phyloP scores from a whole-genome alignment of 2,329 filamentous ascomycete genomes.

The Pseudocercospora ulei region DNA sequence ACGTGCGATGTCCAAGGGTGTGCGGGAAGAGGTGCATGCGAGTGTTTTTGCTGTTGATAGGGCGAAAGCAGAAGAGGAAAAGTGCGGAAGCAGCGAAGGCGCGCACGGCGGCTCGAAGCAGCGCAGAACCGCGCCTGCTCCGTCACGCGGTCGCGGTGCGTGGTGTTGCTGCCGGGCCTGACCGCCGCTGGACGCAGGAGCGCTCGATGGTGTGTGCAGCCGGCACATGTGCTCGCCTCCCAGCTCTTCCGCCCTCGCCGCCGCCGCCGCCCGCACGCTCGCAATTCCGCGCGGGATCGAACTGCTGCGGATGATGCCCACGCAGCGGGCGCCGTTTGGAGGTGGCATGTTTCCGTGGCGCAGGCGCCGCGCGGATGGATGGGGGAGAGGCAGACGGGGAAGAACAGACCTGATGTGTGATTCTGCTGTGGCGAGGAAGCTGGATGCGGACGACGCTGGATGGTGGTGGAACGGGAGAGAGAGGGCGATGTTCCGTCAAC shows the following conservation, averaged over 20 bases:
- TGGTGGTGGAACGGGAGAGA: slow-evolving; percentile 4
- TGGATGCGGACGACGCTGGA: neutral
- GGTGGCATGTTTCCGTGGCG: slow-evolving; percentile 1
- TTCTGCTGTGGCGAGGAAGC: slow-evolving; percentile 1
- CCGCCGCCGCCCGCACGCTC: slow-evolving; percentile 1
- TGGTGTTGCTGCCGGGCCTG: slow-evolving; percentile 5
- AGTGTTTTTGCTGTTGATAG: slow-evolving; percentile 2
- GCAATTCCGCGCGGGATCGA: neutral
- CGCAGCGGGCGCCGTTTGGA: slow-evolving; percentile 3
- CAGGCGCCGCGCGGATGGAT: neutral
- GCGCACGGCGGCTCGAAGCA: slow-evolving; percentile 1
- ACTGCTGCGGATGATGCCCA: slow-evolving; percentile 1
- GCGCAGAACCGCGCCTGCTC: slow-evolving; percentile 2
- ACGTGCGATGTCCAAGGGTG: slow-evolving; percentile 8
- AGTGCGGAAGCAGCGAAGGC: neutral
- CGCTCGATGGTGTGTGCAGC: neutral
- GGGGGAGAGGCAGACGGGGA: neutral
- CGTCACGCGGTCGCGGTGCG: slow-evolving; percentile 3
- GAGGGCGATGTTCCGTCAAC: slow-evolving; percentile 2
- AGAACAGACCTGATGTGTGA: slow-evolving; percentile 3
- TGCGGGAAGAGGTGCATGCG: slow-evolving; percentile 4
- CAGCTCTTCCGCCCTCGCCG: slow-evolving; percentile 3
- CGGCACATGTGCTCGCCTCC: neutral
- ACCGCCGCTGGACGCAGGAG: slow-evolving; percentile 3
- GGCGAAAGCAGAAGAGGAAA: slow-evolving; percentile 1